These are phyloP conservation scores for Suillus sp. DNA, from an alignment of 768 basidiomycete genomes.

Conservation along the genomic window DNA sequence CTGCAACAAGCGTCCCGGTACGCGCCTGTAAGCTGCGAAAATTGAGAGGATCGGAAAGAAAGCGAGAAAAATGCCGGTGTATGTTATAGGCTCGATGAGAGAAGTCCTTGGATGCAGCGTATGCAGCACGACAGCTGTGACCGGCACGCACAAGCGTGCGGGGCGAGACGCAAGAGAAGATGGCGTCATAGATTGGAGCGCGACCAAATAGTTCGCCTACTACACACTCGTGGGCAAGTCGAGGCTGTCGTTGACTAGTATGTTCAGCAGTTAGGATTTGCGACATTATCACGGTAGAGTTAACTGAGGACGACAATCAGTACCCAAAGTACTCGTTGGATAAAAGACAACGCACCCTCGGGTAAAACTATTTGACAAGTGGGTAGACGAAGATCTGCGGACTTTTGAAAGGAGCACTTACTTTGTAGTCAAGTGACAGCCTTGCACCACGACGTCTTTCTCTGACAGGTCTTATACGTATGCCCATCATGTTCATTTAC, in stretches of 20 bases:
- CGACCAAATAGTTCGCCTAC: constrained; percentile 12
- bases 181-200: constrained; percentile 14
- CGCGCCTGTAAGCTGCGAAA: constrained; percentile 44
- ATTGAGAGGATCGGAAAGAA: constrained; percentile 30
- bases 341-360: neutral
- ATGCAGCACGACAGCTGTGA: constrained; percentile 19
- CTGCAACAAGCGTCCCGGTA: constrained; percentile 48
- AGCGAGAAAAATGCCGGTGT: constrained; percentile 32
- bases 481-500: neutral
- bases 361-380: neutral
- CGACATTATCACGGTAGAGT: neutral
- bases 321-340: neutral
- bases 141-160: constrained; percentile 22
- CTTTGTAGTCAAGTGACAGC: neutral
- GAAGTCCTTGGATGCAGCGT: constrained; percentile 19
- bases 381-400: neutral
- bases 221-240: neutral
- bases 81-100: constrained; percentile 30
- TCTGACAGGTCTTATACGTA: neutral
- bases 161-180: constrained; percentile 20
- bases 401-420: neutral
- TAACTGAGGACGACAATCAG: neutral
- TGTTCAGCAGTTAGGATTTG: neutral
- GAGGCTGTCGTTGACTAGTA: neutral
- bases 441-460: neutral